A percentile compares a stretch with the other conserved stretches of the same genome.
Evolutionary conservation across 257 asterid genomes (phyloP).

Genomic region (Capsicum pubescens): DNA sequence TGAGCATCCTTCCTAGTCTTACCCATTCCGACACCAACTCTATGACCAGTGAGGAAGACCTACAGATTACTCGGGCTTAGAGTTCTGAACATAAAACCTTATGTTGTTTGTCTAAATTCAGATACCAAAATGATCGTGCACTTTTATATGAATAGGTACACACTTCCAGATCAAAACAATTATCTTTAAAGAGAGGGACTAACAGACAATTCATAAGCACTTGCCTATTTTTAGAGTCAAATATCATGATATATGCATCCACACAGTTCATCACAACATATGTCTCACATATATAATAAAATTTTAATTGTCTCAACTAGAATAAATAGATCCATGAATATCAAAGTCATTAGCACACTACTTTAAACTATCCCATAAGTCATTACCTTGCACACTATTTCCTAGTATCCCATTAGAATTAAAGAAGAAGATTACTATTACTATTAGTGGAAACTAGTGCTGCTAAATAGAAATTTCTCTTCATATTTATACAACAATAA

Average conservation of each 20-base stretch:
- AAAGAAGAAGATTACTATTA: not conserved
- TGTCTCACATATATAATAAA: too few species aligned
- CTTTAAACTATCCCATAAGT: too few species aligned
- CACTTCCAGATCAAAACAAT: not conserved
- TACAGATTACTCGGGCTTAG: not conserved
- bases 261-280: too few species aligned
- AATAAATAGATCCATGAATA: too few species aligned
- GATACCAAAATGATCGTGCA: too few species aligned
- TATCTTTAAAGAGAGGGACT: not conserved
- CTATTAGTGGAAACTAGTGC: not conserved
- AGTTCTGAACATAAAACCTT: too few species aligned
- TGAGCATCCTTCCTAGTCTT: constrained; percentile 95
- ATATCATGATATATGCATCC: not conserved
- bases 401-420: too few species aligned
- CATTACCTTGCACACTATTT: too few species aligned
- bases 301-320: too few species aligned
- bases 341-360: too few species aligned
- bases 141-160: not conserved
- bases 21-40: constrained; percentile 87
- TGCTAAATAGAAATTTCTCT: not conserved
- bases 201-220: not conserved
- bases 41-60: constrained; percentile 88
- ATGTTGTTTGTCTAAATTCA: too few species aligned
- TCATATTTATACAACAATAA: not conserved
- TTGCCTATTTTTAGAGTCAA: not conserved